phyloP scores from a whole-genome alignment of 2,329 filamentous ascomycete genomes.

The Pseudocercospora fijiensis region DNA sequence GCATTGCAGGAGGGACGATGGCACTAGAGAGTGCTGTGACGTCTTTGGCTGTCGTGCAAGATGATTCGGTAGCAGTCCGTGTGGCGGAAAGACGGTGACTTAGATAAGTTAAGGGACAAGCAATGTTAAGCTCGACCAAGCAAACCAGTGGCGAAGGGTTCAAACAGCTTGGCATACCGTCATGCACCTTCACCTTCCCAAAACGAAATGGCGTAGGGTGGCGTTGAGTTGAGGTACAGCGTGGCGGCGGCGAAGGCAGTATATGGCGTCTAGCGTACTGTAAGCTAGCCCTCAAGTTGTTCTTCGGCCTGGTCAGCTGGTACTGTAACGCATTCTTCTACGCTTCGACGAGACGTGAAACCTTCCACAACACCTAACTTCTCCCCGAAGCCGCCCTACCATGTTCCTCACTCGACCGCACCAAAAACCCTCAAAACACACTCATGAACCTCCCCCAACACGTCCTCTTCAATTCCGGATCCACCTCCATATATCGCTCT shows the following conservation, averaged over 20 bases:
- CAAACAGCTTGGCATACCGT: background rate
- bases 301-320: slow-evolving; percentile 62
- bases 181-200: background rate
- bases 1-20: background rate
- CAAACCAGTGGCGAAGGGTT: background rate
- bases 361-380: too few relatives aligned
- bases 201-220: background rate
- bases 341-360: slow-evolving; percentile 53
- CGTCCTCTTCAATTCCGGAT: too few relatives aligned
- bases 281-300: too few relatives aligned
- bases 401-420: too few relatives aligned
- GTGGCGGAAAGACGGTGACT: slow-evolving; percentile 8
- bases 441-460: too few relatives aligned
- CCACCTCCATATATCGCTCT: too few relatives aligned
- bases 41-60: background rate
- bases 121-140: slow-evolving; percentile 14
- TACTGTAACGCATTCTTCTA: slow-evolving; percentile 58
- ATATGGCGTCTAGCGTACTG: too few relatives aligned
- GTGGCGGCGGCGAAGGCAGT: background rate
- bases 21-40: slow-evolving; percentile 9
- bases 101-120: slow-evolving; percentile 6
- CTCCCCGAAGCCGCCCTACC: too few relatives aligned
- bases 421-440: too few relatives aligned
- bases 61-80: background rate
- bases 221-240: background rate